phyloP scores from a whole-genome alignment of 148 eudicot genomes.

The Suaeda aralocaspica region DNA sequence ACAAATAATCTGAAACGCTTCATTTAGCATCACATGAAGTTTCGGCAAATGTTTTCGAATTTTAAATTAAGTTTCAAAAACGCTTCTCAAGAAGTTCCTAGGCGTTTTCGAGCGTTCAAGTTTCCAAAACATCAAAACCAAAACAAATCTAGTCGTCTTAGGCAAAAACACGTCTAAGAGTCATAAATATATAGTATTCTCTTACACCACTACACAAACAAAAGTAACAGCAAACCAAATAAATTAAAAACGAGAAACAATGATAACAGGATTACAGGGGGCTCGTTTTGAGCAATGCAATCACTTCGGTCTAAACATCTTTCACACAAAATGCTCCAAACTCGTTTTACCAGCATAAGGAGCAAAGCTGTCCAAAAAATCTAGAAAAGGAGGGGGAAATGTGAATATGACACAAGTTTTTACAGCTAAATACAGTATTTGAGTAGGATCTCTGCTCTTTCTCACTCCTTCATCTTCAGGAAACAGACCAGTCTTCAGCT shows the following conservation, averaged over 20 bases:
- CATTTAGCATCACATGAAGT: too few relatives aligned
- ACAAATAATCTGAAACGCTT: too few relatives aligned
- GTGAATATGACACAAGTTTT: constrained; percentile 12
- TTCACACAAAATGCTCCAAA: constrained; percentile 27
- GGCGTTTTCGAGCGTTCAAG: too few relatives aligned
- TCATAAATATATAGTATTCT: background rate
- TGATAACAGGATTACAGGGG: background rate
- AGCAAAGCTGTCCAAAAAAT: constrained; percentile 7
- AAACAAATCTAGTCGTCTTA: background rate
- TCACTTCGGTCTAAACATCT: background rate
- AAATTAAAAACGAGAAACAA: too few relatives aligned
- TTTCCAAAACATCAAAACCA: background rate
- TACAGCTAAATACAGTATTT: constrained; percentile 29
- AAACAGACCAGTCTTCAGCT: constrained; percentile 1
- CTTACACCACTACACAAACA: background rate
- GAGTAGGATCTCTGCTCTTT: constrained; percentile 1
- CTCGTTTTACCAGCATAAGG: constrained; percentile 13
- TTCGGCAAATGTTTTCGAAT: too few relatives aligned
- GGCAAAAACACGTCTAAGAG: background rate
- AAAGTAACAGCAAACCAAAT: background rate
- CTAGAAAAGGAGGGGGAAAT: background rate
- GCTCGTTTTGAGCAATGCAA: constrained; percentile 14
- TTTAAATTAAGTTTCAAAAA: too few relatives aligned
- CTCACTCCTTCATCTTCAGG: constrained; percentile 2
- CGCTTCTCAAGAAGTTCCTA: too few relatives aligned